Base-by-base conservation (phyloP, 2,329 filamentous ascomycete genomes). In the Penicillium paneum region DNA sequence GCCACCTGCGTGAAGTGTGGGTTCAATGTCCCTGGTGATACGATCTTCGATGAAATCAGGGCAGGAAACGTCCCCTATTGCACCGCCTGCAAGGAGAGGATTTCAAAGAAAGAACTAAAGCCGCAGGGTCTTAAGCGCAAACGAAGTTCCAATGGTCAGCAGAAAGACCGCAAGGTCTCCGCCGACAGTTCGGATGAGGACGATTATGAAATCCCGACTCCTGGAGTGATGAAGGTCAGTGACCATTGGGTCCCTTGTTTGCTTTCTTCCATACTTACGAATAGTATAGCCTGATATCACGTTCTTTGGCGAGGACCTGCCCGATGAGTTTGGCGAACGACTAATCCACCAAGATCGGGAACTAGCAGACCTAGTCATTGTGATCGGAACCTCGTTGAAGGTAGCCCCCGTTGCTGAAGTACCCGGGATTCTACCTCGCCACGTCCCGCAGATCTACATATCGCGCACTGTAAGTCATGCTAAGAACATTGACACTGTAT, bases 341-440 rank as follows among this genome's bases (percentile, higher is more conserved):
- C 82, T 97, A 13, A 85, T 89, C n/a, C 81, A 90, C 56, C 83
- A 90, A 64, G 94, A 99, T 73, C 85, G 85, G 55, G 84, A 90
- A 60, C 79, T 83, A 54, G 90, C 89, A 1, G 94, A 99, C 70
- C 81, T 99, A 15, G 89, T 97, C 62, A 87, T 99, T 62, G 92
- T 97, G 62, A 97, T 99, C 66, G 94, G 94, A 60, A 99, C 94
- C 0, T 94, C 89, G 29, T 84, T 99, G 69, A 97, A 97, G 73
- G 94, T 99, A 2, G 91, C 91, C 1, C 94, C 94, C 32, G 94
- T 99, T 3, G 92, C 89, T 32, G 92, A 97, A 72, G 90, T 99
- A 43, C 89, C 91, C 1, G 87, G 88, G 34, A 89, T 88, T 64
- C 73, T 96, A 40, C 90, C 90, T 1, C 76, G 84, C n/a, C 74